Base-by-base conservation (phyloP, 1,284 basidiomycete species). In the Papiliotrema terrestris region DNA sequence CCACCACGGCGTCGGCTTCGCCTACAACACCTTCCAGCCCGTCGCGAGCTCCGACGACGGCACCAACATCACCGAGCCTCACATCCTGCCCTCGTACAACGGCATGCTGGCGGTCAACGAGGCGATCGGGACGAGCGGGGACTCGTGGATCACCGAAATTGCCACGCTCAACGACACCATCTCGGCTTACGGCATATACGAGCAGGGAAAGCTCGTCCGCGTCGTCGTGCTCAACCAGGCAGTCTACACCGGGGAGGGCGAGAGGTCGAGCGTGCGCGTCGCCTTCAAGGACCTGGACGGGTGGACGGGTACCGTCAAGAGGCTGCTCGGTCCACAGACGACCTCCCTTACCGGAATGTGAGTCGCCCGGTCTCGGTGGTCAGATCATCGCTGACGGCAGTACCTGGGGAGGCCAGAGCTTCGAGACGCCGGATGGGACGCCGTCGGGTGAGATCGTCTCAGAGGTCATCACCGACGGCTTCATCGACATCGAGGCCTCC, bases 71-170 rank as follows among this genome's bases (percentile, higher is more conserved):
- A 46, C 45, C 23, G 52, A 60, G 23, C 78, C 84, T 1, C 83
- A 84, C 53, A 76, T 86, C 47, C 83, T 84, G 62, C 81, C 84
- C 0, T 74, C 80, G 14, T 87, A 85, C 71, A 84, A 87, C 61
- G 82, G 80, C 2, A 82, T 82, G 13, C 79, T 87, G 55, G 78
- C 81, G 49, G 72, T 77, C 38, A 74, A 73, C 25, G 80, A 79
- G 55, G 76, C 78, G 26, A 77, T 81, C 38, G 80, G 82, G 22
- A 58, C 60, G 11, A 69, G 71, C 8, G 76, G 77, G n/a, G 54
- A 56, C 5, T 77, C 82, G 0, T 72, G 75, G 46, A 75, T 83
- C 26, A 72, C 79, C 19, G 85, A 89, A 68, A 72, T 89, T 17
- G 47, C 58, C 1, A 75, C 85, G 23, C 68, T 79, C 57, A 74